Evolutionary conservation across 306 rosid species (phyloP), one percentile per base, ranked within the genome.

Genomic region (Acacia crassicarpa): DNA sequence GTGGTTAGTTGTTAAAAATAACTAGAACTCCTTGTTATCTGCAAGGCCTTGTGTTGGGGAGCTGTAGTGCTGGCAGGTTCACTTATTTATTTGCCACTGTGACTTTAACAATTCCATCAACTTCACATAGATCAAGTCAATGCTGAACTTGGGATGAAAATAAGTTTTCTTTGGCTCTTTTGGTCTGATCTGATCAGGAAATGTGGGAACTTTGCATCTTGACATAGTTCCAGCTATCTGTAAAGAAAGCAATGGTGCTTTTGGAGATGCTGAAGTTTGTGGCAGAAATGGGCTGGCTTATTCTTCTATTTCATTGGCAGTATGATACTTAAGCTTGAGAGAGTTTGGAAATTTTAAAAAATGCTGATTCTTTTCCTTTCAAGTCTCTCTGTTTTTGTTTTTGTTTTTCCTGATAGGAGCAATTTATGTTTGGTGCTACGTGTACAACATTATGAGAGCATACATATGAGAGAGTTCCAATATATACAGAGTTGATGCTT

Each of bases 251-350:
- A 56, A 69, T 4, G 79, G 48, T 48, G 84, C 87, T 67, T 88
- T 88, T 74, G 89, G 89, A 83, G 85, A 74, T 63, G 74, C 23
- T 17, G 79, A 83, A 45, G 82, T 74, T 78, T 88, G 91, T 73
- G 48, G 22, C 62, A 77, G 33, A 81, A 83, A 88, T 53, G 85
- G 78, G 78, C 33, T 88, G 25, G 88, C 87, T 25, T 88, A 88
- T 80, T 80, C 83, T 80, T 77, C 91, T 63, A 67, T 88, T 4
- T 85, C 91, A 15, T 70, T 88, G 87, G 89, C 91, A 51, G 87
- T 88, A 88, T 30, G 84, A 67, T 11, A 19, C 77, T 73, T 67
- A 0, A 53, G 43, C 80, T 76, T 65, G 9, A 75, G 20, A 63
- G 8, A 4, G 32, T 53, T 41, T 48, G 12, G 19, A 19, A 69